Evolutionary conservation across 2,329 filamentous ascomycete species (phyloP).

Genomic region (Penicillium expansum): DNA sequence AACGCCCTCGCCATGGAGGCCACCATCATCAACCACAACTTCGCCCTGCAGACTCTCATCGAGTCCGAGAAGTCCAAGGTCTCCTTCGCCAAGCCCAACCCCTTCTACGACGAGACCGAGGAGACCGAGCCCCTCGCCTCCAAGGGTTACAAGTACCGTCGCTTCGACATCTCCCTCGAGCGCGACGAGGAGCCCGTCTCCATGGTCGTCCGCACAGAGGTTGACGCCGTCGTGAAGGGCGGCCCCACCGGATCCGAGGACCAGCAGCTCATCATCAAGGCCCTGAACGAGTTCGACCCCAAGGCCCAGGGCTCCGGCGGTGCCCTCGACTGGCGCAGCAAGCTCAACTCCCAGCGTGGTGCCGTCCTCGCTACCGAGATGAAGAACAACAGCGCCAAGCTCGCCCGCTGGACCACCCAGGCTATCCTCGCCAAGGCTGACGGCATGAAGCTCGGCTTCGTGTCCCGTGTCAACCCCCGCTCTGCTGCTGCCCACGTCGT

Average conservation of each 20-base stretch:
- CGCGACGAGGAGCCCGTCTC: conserved; percentile 88
- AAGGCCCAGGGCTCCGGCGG: conserved; percentile 94
- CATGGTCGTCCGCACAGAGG: conserved; percentile 88
- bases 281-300: conserved; percentile 98
- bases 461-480: conserved; percentile 90
- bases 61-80: conserved; percentile 77
- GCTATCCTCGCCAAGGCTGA: conserved; percentile 96
- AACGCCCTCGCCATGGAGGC: conserved; percentile 89
- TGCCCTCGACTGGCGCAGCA: conserved; percentile 93
- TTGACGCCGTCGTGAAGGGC: conserved; percentile 91
- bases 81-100: conserved; percentile 83
- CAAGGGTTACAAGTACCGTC: conserved; percentile 98
- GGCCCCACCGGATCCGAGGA: conserved; percentile 85
- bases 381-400: conserved; percentile 99
- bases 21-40: conserved; percentile 99
- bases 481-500: conserved; percentile 91
- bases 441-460: conserved; percentile 97
- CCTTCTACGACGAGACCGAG: conserved; percentile 93
- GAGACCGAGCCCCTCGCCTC: conserved; percentile 91
- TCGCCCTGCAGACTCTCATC: conserved; percentile 88
- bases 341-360: conserved; percentile 91
- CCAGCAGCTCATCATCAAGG: conserved; percentile 88
- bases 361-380: conserved; percentile 98
- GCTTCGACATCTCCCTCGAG: conserved; percentile 91
- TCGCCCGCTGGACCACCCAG: conserved; percentile 96